Evolutionary conservation across 305 asterid genomes (phyloP).

Genomic region (Fraxinus ornus): DNA sequence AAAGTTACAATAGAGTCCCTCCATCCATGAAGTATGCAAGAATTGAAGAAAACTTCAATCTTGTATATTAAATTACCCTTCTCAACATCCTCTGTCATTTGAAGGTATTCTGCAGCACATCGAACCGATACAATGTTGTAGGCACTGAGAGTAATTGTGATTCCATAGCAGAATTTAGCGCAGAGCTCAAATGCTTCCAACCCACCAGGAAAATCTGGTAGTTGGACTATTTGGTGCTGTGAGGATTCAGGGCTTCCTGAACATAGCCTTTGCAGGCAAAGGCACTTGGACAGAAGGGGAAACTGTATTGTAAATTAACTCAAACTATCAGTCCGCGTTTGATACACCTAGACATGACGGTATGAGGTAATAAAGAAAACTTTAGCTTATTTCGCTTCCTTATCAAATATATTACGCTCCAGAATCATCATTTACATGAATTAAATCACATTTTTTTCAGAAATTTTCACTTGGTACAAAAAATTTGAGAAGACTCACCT

Average conservation of each 20-base stretch:
- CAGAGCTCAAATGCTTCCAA: conserved; percentile 74
- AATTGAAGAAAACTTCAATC: conserved; percentile 69
- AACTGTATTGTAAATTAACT: conserved; percentile 46
- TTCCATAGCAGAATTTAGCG: conserved; percentile 90
- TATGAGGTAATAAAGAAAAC: neutral
- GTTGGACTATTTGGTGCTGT: conserved; percentile 50
- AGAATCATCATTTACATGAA: neutral
- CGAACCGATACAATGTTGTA: conserved; percentile 65
- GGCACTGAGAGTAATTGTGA: conserved; percentile 75
- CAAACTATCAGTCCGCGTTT: neutral
- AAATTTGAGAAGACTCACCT: conserved; percentile 35
- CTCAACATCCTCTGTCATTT: conserved; percentile 84
- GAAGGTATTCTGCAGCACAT: conserved; percentile 78
- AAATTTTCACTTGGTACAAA: neutral
- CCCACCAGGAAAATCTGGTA: conserved; percentile 85
- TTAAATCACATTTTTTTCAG: neutral
- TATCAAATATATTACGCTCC: neutral
- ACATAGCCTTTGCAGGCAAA: conserved; percentile 56
- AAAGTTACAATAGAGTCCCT: conserved; percentile 64
- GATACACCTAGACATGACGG: neutral
- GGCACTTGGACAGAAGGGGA: conserved; percentile 80
- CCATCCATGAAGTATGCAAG: conserved; percentile 84
- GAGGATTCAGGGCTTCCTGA: conserved; percentile 52
- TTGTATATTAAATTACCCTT: conserved; percentile 72
- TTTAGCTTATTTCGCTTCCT: neutral